Base-by-base conservation (phyloP, 495 filamentous ascomycete species). In the Hypoxylon fuscum region DNA sequence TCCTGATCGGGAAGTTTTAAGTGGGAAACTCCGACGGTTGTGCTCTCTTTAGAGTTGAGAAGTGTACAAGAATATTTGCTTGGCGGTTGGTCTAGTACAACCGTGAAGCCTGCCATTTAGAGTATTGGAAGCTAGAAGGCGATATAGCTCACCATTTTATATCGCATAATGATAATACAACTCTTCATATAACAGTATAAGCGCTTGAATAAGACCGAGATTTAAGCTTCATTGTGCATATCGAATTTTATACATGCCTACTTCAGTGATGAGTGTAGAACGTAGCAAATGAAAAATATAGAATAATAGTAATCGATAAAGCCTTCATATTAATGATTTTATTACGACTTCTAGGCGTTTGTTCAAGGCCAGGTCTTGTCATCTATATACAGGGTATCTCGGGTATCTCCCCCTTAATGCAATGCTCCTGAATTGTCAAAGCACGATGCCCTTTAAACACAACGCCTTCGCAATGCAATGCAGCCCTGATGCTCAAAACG, bases 1-100 rank as follows among this genome's bases (percentile, higher is more conserved):
- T 93, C 64, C 69, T 87, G 46, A 76, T 81, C 65, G 83, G 85
- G 29, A 96, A 95, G 84, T 71, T 95, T 47, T 96, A 82, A 22
- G 7, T 12, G 5, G 35, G n/a, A 38, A 3, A 38, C n/a, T 15
- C 15, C 14, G 22, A 35, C 14, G 22, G 14, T 41, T 31, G 23
- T 41, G 35, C 35, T 15, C 31, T 31, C 10, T n/a, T 2, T 35
- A 35, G 46, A 40, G 32, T 20, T 17, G 12, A 21, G 21, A 11
- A 14, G 8, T 52, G 21, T 52, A 50, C n/a, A 27, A 38, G 3
- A 27, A 42, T 53, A 14, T 54, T 32, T 6, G 4, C 25, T 8
- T 27, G 25, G 25, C 8, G 25, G 25, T 8, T 27, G 25, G 25
- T 8, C 3, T 27, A 4, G 25, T 27, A 27, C 8, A n/a, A 8